These are phyloP conservation scores for Talaromyces sp. DNA, from an alignment of 2,329 filamentous ascomycete species.

Conservation along the genomic window DNA sequence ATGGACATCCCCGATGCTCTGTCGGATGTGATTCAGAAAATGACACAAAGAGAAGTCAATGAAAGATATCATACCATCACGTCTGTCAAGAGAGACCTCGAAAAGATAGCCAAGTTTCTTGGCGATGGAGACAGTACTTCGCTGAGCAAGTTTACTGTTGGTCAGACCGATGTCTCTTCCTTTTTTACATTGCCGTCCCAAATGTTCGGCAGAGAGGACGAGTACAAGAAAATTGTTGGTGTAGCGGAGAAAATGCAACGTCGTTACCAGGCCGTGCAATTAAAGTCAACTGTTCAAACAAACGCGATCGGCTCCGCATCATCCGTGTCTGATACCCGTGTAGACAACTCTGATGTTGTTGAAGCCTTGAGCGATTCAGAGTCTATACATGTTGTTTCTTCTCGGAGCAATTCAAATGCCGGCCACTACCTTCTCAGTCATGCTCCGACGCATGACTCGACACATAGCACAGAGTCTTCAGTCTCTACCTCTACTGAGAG, in stretches of 20 bases:
- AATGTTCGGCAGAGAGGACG: constrained; percentile 73
- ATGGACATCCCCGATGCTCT: constrained; percentile 80
- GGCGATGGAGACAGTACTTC: constrained; percentile 66
- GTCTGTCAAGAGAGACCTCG: constrained; percentile 75
- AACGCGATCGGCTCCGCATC: constrained; percentile 48
- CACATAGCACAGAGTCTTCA: constrained; percentile 28
- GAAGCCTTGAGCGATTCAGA: constrained; percentile 53
- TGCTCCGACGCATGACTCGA: constrained; percentile 29
- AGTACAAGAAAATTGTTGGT: constrained; percentile 63
- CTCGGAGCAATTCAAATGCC: constrained; percentile 33
- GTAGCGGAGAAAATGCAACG: constrained; percentile 72
- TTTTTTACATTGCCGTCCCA: constrained; percentile 79
- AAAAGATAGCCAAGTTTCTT: constrained; percentile 67
- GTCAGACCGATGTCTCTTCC: constrained; percentile 79
- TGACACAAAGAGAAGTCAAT: constrained; percentile 80
- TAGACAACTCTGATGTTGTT: constrained; percentile 44
- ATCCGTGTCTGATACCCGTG: constrained; percentile 46
- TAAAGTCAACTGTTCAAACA: constrained; percentile 25
- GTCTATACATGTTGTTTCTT: constrained; percentile 33
- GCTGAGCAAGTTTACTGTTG: constrained; percentile 69
- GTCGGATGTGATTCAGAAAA: constrained; percentile 79
- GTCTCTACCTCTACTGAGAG: constrained; percentile 28
- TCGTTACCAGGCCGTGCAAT: constrained; percentile 46
- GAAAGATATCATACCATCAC: constrained; percentile 88
- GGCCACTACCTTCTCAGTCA: constrained; percentile 22